Base-by-base conservation (phyloP, 2,329 filamentous ascomycete species). In the Fusarium chaquense region DNA sequence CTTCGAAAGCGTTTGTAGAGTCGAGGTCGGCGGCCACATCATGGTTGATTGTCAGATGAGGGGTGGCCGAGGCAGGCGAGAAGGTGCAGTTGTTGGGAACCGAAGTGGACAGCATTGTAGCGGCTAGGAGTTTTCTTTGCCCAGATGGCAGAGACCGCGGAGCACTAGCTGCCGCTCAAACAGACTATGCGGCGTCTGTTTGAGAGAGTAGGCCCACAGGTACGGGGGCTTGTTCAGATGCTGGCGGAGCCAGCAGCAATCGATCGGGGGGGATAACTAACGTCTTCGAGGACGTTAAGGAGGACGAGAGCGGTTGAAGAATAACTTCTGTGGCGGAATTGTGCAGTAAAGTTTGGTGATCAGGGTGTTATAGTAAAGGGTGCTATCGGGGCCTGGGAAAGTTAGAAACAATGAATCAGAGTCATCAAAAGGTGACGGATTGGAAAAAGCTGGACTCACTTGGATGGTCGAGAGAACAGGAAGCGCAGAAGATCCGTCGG, bases 111-210 rank as follows among this genome's bases (percentile, higher is more conserved):
- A 95, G 89, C 94, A 98, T 98, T 61, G 56, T 64, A 68, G 45
- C 56, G 58, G 58, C 32, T 41, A 30, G 26, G 26, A 13, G 32
- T 6, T 69, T 69, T 77, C 76, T 75, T 77, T 79, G 77, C 76
- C 76, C 75, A 68, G 65, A 69, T 76, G 76, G 79, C 79, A 81
- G 82, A 85, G 86, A 89, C 87, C 87, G 90, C 91, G 92, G 92
- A 96, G 93, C 94, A 93, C 93, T 94, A 92, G 93, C 94, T 97
- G 90, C 92, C 90, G 87, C 93, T 89, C 93, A 97, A 93, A 95
- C 93, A 93, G 94, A 94, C 91, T 89, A 91, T 93, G 91, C 89
- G 89, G 91, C 87, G 92, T 92, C 87, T 92, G 93, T 88, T 90
- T 92, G 93, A 94, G 93, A 94, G 92, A 96, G 93, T 94, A 96